Evolutionary conservation across 257 asterid species (phyloP).

Genomic region (Solanum peruvianum): DNA sequence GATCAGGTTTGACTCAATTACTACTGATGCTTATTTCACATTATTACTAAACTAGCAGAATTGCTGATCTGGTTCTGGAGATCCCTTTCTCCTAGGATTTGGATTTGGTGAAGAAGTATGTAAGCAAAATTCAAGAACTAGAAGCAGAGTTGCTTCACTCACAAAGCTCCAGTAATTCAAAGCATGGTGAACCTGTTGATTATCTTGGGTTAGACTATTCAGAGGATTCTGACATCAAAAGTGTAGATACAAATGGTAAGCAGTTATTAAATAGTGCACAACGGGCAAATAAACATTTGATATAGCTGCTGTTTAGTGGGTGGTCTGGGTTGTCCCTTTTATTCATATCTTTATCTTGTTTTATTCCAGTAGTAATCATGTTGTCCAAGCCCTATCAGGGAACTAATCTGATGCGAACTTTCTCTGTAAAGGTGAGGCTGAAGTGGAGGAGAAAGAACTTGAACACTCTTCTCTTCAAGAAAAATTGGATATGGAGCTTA

Average conservation of each 20-base stretch:
- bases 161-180: conserved; percentile 30
- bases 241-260: conserved; percentile 51
- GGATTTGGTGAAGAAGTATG: conserved; percentile 55
- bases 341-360: neutral
- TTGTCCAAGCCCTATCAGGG: neutral
- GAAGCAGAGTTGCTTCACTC: conserved; percentile 55
- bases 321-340: neutral
- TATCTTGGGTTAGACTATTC: conserved; percentile 40
- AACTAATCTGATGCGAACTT: neutral
- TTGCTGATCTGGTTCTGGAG: neutral
- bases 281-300: neutral
- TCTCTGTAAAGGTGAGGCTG: conserved; percentile 42
- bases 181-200: conserved; percentile 24
- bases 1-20: conserved; percentile 43
- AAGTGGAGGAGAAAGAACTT: conserved; percentile 74
- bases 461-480: conserved; percentile 94
- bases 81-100: conserved; percentile 34
- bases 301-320: neutral
- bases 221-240: conserved; percentile 36
- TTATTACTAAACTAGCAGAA: neutral
- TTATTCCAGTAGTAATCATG: neutral
- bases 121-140: conserved; percentile 62
- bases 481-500: conserved; percentile 69
- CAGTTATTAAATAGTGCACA: neutral
- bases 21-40: neutral